A percentile compares a stretch with the other conserved stretches of the same genome.
Conservation (phyloP, 768 basidiomycete genomes). For the Mycena epipterygia region DNA sequence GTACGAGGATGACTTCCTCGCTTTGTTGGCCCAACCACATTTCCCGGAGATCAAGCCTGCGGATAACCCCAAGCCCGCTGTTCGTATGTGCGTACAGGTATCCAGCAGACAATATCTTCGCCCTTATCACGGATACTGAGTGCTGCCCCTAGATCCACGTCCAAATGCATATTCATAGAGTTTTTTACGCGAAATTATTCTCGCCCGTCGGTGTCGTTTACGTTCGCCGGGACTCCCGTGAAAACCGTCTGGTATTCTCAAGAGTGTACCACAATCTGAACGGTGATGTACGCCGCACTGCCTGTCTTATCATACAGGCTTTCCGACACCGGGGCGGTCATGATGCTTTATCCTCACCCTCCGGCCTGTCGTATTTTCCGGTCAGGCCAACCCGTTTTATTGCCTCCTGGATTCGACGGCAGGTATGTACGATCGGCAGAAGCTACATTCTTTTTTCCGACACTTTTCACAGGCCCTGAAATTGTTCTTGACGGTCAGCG, state of each 20-base stretch:
- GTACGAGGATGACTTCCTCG: neutral
- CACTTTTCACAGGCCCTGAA: slow-evolving; percentile 1
- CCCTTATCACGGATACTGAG: neutral
- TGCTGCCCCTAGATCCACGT: neutral
- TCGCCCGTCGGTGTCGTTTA: slow-evolving; percentile 6
- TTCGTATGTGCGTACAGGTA: slow-evolving; percentile 7
- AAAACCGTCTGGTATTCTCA: neutral
- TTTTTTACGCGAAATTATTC: neutral
- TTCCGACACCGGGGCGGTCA: neutral
- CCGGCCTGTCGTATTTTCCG: neutral
- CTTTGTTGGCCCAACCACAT: neutral
- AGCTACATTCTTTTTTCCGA: neutral
- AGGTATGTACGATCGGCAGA: neutral
- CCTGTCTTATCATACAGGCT: neutral
- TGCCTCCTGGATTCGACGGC: slow-evolving; percentile 1
- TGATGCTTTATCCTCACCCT: neutral
- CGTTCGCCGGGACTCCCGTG: neutral
- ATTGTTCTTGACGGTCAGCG: neutral
- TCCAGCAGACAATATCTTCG: neutral
- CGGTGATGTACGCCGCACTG: slow-evolving; percentile 3
- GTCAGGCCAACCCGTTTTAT: neutral
- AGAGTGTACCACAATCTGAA: neutral
- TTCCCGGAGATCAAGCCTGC: neutral
- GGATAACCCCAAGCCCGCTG: neutral
- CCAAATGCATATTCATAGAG: neutral